Evolutionary conservation across 2,329 filamentous ascomycete genomes (phyloP).

Genomic region (Colletotrichum caudatum): DNA sequence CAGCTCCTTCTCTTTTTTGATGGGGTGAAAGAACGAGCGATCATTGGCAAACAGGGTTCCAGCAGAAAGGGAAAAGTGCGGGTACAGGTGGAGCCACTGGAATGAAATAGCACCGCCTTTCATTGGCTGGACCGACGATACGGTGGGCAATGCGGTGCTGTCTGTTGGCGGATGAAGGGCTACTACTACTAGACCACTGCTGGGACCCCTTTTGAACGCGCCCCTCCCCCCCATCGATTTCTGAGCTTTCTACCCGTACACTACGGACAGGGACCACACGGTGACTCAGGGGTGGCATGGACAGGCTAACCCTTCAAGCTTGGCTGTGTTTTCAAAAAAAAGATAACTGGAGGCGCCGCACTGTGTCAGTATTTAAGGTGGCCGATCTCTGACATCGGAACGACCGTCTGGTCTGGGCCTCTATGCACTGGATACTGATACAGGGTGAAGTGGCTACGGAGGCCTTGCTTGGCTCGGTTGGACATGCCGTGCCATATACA

Average conservation of each 20-base stretch:
- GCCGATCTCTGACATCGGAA: constrained; percentile 27
- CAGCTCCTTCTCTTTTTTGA: background rate
- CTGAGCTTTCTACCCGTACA: background rate
- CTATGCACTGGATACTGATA: constrained; percentile 10
- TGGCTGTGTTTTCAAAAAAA: constrained; percentile 8
- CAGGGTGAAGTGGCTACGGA: background rate
- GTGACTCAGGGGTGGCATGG: background rate
- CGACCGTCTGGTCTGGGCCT: background rate
- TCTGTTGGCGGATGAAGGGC: background rate
- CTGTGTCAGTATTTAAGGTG: constrained; percentile 30
- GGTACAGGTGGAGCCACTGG: background rate
- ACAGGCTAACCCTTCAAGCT: background rate
- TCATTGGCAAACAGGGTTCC: constrained; percentile 2
- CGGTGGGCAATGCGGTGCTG: constrained; percentile 11
- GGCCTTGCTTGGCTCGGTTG: background rate
- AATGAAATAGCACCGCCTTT: background rate
- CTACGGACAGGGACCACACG: background rate
- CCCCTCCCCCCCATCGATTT: background rate
- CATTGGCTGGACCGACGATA: constrained; percentile 9
- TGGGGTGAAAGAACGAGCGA: background rate
- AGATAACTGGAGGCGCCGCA: constrained; percentile 10
- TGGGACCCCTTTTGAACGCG: background rate
- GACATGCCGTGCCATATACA: background rate
- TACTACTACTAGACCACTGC: background rate
- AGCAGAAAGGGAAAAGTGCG: background rate